Evolutionary conservation across 352 stramenopile genomes (phyloP).

Genomic region (Paralagenidium karlingii): DNA sequence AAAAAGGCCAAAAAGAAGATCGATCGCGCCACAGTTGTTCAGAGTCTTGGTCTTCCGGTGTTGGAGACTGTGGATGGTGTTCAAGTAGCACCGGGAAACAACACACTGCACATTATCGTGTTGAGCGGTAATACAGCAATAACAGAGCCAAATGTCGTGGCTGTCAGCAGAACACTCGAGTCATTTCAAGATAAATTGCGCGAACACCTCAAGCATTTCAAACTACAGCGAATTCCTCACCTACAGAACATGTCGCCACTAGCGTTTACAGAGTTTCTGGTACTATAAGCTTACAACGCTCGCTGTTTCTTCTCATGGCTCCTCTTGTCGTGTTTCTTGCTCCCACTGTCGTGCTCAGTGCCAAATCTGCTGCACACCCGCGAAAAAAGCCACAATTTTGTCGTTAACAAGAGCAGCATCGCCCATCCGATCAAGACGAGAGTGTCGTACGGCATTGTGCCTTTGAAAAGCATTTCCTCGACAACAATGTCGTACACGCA

Average conservation of each 20-base stretch:
- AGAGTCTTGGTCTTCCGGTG: slow-evolving; percentile 37
- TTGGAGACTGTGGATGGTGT: slow-evolving; percentile 40
- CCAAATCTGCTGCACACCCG: too few relatives aligned
- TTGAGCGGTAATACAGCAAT: slow-evolving; percentile 51
- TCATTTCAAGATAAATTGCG: slow-evolving; percentile 24
- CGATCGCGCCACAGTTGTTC: slow-evolving; percentile 30
- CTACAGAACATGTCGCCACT: not conserved
- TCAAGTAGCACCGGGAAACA: slow-evolving; percentile 40
- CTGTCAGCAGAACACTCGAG: slow-evolving; percentile 24
- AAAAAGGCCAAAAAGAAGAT: slow-evolving; percentile 81
- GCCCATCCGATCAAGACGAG: slow-evolving; percentile 45
- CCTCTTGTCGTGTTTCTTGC: too few relatives aligned
- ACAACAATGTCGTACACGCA: slow-evolving; percentile 68
- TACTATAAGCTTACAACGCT: too few relatives aligned
- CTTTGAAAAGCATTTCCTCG: slow-evolving; percentile 42
- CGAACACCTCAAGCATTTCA: slow-evolving; percentile 39
- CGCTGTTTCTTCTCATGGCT: too few relatives aligned
- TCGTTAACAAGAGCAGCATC: slow-evolving; percentile 20
- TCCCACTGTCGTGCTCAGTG: too few relatives aligned
- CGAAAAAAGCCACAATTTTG: too few relatives aligned
- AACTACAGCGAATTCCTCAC: slow-evolving; percentile 45
- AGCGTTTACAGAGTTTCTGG: too few relatives aligned
- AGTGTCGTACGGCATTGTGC: slow-evolving; percentile 34
- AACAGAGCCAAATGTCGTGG: slow-evolving; percentile 13
- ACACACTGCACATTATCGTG: slow-evolving; percentile 38